phyloP scores from a whole-genome alignment of 305 asterid species.

The Fraxinus albicans region DNA sequence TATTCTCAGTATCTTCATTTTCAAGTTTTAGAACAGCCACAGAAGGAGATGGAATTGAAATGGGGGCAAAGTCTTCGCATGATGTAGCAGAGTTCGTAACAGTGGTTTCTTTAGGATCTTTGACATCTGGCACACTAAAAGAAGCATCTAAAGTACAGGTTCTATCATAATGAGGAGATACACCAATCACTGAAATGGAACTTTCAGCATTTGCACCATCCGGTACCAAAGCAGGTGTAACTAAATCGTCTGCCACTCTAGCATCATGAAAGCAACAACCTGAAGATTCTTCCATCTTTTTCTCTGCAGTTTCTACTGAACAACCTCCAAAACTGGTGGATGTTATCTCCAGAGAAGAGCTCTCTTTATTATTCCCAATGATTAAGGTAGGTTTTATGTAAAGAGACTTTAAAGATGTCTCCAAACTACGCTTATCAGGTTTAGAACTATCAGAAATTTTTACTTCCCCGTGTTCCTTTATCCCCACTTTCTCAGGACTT shows the following conservation, averaged over 20 bases:
- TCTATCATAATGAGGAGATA: slow-evolving; percentile 24
- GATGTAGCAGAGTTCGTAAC: slow-evolving; percentile 19
- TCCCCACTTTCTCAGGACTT: slow-evolving; percentile 24
- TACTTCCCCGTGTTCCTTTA: slow-evolving; percentile 34
- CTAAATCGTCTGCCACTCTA: slow-evolving; percentile 22
- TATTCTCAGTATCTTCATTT: slow-evolving; percentile 35
- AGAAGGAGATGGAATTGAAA: slow-evolving; percentile 28
- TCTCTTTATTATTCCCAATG: slow-evolving; percentile 28
- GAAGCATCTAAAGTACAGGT: slow-evolving; percentile 17
- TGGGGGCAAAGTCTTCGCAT: slow-evolving; percentile 27
- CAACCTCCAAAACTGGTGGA: slow-evolving; percentile 21
- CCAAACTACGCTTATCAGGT: slow-evolving; percentile 19
- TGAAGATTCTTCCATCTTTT: slow-evolving; percentile 37
- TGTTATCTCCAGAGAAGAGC: slow-evolving; percentile 31
- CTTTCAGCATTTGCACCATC: slow-evolving; percentile 27
- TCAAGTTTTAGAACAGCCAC: slow-evolving; percentile 37
- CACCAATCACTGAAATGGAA: slow-evolving; percentile 22
- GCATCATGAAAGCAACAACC: slow-evolving; percentile 28
- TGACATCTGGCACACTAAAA: slow-evolving; percentile 18
- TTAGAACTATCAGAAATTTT: slow-evolving; percentile 24
- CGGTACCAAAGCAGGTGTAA: slow-evolving; percentile 25
- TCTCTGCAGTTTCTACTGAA: slow-evolving; percentile 24
- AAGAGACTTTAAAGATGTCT: slow-evolving; percentile 30
- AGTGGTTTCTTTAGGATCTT: slow-evolving; percentile 23
- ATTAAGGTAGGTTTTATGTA: slow-evolving; percentile 33